Evolutionary conservation across 306 rosid genomes (phyloP), one percentile per base, ranked within the genome.

Genomic region (Quercus dentata): DNA sequence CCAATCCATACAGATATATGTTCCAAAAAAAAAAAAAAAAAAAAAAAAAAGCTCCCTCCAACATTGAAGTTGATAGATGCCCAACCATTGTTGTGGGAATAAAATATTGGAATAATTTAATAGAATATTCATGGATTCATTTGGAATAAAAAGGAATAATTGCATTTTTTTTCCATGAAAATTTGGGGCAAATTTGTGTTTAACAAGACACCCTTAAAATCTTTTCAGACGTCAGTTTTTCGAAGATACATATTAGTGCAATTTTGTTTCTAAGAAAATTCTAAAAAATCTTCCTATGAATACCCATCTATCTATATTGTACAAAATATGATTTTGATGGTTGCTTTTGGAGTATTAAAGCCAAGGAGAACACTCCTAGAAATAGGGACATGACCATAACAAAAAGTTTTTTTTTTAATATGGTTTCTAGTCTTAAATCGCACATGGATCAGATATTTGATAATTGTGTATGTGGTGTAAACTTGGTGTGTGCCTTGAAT

Each of bases 61-160:
- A 70, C 51, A n/a, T 75, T 64, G n/a, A 76, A 73, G 57, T 70
- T 33, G 76, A 52, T 81, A 80, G 31, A 27, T 58, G 63, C 23
- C 64, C 6, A 5, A 23, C 7, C 17, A 13, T 14, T 62, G 41
- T 10, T 59, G 33, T 2, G 1, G 25, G 17, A 59, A 23, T 23
- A 3, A n/a, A 11, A 7, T 41, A 21, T 10, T 21, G 17, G 64
- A 12, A 7, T 7, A n/a, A 13, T 58, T 58, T 58, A 10, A 3
- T 4, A n/a, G 14, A 21, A 21, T 12, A 21, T 11, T 49, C 1
- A 12, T 12, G 65, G 6, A 5, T 21, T 8, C 13, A 28, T 11
- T 59, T 59, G 19, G 2, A 11, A 25, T 0, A 23, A 25, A 1
- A 10, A 5, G 17, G 67, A 59, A 23, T 23, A 59, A 59, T 23